Base-by-base conservation (phyloP, 2,329 filamentous ascomycete species). In the Delphinella strobiligena region DNA sequence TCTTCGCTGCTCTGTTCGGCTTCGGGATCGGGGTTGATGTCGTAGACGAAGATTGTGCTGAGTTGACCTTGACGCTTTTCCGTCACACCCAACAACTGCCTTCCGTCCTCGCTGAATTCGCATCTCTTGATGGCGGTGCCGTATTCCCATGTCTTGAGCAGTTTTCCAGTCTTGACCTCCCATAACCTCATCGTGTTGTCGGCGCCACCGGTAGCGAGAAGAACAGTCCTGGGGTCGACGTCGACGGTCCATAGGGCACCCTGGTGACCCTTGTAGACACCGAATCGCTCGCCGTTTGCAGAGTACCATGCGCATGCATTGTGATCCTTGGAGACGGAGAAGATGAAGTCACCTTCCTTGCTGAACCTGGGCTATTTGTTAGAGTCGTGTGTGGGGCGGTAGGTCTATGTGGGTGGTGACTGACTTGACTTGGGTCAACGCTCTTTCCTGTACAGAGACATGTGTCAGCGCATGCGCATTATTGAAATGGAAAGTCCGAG, bases 161-260 rank as follows among this genome's bases (percentile, higher is more conserved):
- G 81, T 61, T 84, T 85, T 60, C 91, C 91, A 12, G 82, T 83
- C 74, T 87, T 83, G 61, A 95, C 75, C 61, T 98, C 87, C 91
- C 91, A 98, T 56, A 98, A 74, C 58, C 88, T 80, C 66, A 98
- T 89, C 33, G 89, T 95, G 74, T 96, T 96, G 71, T 98, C 91
- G 64, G 91, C 91, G 54, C 88, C 91, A 55, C 91, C 91, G 46
- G 85, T 93, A 58, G 89, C 91, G 59, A 96, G 80, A 59, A 98
- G 77, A 55, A 83, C 85, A 49, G 82, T 84, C 55, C 87, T 87
- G 49, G 89, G 88, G 68, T 94, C 85, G 58, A 94, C 82, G 61
- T 98, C 91, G 64, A 98, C 83, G 47, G 91, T 95, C 91, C 91
- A 98, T 70, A 98, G 83, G 55, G 91, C 89, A 67, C 91, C 91